Conservation (phyloP, 768 basidiomycete genomes). For the Russula dissimulans region DNA sequence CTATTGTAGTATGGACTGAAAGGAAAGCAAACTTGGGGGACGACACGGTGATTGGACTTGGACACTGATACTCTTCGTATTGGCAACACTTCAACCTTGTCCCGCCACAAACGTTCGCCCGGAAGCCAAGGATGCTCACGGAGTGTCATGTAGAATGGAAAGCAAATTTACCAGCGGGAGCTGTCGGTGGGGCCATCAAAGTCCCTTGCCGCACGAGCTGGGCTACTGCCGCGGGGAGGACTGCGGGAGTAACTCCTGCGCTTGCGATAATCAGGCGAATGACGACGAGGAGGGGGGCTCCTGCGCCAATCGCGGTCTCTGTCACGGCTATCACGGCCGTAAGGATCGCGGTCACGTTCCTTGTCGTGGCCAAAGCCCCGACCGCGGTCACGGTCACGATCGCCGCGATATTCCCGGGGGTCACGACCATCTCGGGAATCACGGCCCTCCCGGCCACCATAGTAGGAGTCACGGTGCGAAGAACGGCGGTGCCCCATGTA, state of each 20-base stretch:
- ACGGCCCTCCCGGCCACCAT: conserved; percentile 18
- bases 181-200: conserved; percentile 38
- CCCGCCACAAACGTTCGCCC: conserved; percentile 17
- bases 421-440: conserved; percentile 27
- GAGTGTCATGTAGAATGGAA: conserved; percentile 19
- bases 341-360: conserved; percentile 40
- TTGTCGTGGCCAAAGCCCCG: conserved; percentile 28
- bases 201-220: conserved; percentile 32
- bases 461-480: conserved; percentile 34
- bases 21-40: conserved; percentile 40
- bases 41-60: conserved; percentile 32
- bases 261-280: conserved; percentile 70
- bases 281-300: conserved; percentile 53
- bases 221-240: conserved; percentile 66
- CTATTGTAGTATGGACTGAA: conserved; percentile 32
- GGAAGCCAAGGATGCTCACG: conserved; percentile 19
- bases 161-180: conserved; percentile 52
- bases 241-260: conserved; percentile 73
- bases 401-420: conserved; percentile 36
- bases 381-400: conserved; percentile 35
- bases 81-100: conserved; percentile 37
- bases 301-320: conserved; percentile 65
- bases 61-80: conserved; percentile 28
- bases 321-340: conserved; percentile 36
- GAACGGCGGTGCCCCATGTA: conserved; percentile 89